Evolutionary conservation across 495 filamentous ascomycete genomes (phyloP).

Genomic region (Aspergillus incahuasiensis): DNA sequence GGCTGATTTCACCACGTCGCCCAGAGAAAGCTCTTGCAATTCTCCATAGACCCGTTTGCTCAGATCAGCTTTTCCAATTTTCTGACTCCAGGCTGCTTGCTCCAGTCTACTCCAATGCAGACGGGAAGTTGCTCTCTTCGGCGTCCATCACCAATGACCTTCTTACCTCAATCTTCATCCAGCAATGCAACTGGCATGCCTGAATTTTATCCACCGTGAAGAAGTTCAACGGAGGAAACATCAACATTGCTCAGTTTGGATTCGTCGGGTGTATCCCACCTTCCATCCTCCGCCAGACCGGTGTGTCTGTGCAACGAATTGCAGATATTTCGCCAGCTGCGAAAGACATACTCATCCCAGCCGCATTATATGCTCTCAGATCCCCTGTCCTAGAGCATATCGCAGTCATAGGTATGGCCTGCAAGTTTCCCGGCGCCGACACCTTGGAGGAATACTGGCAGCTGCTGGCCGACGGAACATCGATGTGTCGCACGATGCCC

Average conservation of each 20-base stretch:
- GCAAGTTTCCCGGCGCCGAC: slow-evolving; percentile 45
- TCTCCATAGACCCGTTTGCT: background rate
- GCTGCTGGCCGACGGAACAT: slow-evolving; percentile 16
- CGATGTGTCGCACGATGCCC: background rate
- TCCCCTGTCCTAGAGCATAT: no score
- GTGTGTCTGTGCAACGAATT: no score
- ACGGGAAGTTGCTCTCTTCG: background rate
- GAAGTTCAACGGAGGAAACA: background rate
- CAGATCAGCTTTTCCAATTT: background rate
- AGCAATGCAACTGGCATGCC: background rate
- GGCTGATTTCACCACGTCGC: background rate
- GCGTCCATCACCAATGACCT: background rate
- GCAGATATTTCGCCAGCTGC: no score
- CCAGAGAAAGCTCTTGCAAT: background rate
- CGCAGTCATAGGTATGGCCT: slow-evolving; percentile 50
- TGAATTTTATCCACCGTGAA: background rate
- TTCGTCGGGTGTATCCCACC: background rate
- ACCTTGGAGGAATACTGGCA: slow-evolving; percentile 43
- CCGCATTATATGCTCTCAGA: no score
- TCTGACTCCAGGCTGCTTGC: background rate
- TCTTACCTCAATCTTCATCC: background rate
- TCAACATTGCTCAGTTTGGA: background rate
- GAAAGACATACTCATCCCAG: no score
- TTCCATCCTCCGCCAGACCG: background rate
- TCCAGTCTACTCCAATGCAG: slow-evolving; percentile 1